phyloP scores from a whole-genome alignment of 169 alveolate species.

The Eimeria zaria region DNA sequence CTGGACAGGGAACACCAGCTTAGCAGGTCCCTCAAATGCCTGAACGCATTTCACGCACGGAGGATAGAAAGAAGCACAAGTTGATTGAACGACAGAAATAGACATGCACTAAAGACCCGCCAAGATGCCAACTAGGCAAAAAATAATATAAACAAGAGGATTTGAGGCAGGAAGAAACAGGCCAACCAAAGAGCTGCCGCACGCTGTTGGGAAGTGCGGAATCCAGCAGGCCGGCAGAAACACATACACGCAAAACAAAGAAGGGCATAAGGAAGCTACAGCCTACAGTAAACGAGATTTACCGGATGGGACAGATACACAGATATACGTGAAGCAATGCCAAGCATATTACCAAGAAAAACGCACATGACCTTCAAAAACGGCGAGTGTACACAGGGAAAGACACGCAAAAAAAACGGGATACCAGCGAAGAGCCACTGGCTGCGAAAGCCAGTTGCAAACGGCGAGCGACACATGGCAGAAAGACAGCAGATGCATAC shows the following conservation, averaged over 20 bases:
- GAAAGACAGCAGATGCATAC: neutral
- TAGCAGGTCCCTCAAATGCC: slow-evolving; percentile 96
- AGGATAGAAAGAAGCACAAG: neutral
- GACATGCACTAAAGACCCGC: neutral
- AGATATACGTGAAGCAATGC: neutral
- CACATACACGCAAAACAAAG: neutral
- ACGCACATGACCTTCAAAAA: neutral
- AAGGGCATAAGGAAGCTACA: neutral
- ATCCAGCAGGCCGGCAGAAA: neutral
- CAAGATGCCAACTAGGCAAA: neutral
- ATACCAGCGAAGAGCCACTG: neutral
- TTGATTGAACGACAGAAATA: neutral
- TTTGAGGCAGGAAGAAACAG: neutral
- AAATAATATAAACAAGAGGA: neutral
- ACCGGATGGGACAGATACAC: neutral
- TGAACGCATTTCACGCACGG: slow-evolving; percentile 17
- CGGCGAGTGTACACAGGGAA: neutral
- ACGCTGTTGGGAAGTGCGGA: neutral
- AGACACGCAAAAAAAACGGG: neutral
- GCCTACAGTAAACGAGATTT: neutral
- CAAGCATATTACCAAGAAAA: neutral
- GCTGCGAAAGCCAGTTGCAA: neutral
- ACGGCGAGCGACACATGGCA: neutral
- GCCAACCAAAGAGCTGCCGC: neutral
- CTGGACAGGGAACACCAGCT: slow-evolving; percentile 94